Conservation (phyloP, 257 asterid species). For the Salvia miltiorrhiza region DNA sequence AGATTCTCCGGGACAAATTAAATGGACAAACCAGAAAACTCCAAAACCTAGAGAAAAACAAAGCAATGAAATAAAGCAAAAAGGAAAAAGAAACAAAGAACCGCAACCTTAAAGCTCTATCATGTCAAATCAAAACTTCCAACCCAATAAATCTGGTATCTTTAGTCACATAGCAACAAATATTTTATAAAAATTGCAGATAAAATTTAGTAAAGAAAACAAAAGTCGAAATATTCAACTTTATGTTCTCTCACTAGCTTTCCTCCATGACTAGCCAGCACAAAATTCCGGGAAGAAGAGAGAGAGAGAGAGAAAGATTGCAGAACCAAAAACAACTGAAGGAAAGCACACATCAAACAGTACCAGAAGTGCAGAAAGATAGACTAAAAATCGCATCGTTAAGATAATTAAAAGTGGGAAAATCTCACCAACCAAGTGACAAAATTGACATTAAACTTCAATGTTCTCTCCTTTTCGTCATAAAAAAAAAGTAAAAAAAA, state of each 20-base stretch:
- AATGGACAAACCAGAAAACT: slow-evolving; percentile 55
- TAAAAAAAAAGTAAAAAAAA: background rate
- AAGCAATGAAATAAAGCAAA: slow-evolving; percentile 29
- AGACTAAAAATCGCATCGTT: background rate
- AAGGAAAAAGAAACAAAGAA: slow-evolving; percentile 20
- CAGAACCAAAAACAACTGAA: slow-evolving; percentile 16
- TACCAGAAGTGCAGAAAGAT: slow-evolving; percentile 13
- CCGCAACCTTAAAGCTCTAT: slow-evolving; percentile 38
- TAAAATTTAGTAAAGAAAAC: background rate
- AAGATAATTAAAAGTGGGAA: background rate
- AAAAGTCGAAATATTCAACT: background rate
- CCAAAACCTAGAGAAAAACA: slow-evolving; percentile 43
- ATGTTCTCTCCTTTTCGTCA: background rate
- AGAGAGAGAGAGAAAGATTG: background rate
- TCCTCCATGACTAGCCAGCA: slow-evolving; percentile 32
- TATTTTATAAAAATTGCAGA: slow-evolving; percentile 4
- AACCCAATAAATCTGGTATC: slow-evolving; percentile 18
- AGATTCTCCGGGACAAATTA: slow-evolving; percentile 59
- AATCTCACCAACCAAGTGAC: background rate
- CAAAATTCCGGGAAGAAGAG: slow-evolving; percentile 37
- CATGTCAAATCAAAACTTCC: slow-evolving; percentile 39
- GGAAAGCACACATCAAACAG: slow-evolving; percentile 18
- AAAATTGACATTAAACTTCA: slow-evolving; percentile 3
- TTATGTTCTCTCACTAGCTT: background rate
- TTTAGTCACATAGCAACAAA: slow-evolving; percentile 25